A percentile compares a stretch with the other conserved stretches of the same genome.
Evolutionary conservation across 371 early-diverging fungal species (phyloP).

Genomic region (Polyrhizophydium stewartii): DNA sequence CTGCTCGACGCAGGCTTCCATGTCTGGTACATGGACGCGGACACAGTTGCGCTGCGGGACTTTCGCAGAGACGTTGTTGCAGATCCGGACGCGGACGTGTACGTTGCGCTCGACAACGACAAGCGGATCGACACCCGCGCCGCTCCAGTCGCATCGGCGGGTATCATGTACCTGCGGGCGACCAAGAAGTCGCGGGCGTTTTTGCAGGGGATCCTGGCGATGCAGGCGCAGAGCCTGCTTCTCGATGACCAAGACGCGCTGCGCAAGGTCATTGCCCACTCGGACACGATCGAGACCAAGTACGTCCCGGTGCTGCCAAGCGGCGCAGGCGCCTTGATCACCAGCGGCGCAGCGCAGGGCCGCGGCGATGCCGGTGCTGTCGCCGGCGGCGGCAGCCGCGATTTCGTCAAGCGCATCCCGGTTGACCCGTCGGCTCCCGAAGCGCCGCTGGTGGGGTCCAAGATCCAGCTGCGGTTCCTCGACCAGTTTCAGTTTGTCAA

Average conservation of each 20-base stretch:
- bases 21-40: constrained; percentile 13
- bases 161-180: constrained; percentile 13
- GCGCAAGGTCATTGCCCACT: constrained; percentile 1
- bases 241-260: constrained; percentile 17
- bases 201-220: constrained; percentile 5
- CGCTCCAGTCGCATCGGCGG: constrained; percentile 5
- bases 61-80: constrained; percentile 1
- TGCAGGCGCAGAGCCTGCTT: background rate
- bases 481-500: constrained; percentile 11
- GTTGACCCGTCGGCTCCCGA: background rate
- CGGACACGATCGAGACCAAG: background rate
- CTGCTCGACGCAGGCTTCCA: constrained; percentile 14
- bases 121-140: background rate
- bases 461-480: constrained; percentile 7
- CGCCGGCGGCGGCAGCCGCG: too few relatives aligned
- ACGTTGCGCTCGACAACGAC: constrained; percentile 6
- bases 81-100: constrained; percentile 6
- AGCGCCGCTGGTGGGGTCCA: background rate
- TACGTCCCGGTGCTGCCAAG: background rate
- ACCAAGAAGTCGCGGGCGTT: background rate
- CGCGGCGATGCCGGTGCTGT: background rate
- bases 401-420: background rate
- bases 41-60: constrained; percentile 12
- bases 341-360: too few relatives aligned
- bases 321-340: too few relatives aligned